A percentile compares a stretch with the other conserved stretches of the same genome.
phyloP scores from a whole-genome alignment of 164 flowering plant species.

The Aristolochia californica region DNA sequence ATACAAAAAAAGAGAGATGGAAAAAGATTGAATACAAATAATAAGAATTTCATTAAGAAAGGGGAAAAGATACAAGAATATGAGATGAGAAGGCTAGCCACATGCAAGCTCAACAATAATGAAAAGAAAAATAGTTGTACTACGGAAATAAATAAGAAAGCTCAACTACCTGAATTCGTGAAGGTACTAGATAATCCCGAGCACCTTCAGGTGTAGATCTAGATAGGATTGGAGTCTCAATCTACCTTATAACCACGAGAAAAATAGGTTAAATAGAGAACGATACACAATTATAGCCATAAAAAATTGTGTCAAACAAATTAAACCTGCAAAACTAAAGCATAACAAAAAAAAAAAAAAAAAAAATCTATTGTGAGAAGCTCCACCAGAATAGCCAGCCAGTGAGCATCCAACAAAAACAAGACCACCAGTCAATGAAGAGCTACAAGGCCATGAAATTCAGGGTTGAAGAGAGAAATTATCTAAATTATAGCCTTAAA shows the following conservation, averaged over 20 bases:
- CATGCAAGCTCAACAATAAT: neutral
- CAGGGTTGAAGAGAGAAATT: too few relatives aligned
- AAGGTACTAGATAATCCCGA: constrained; percentile 94
- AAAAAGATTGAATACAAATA: too few relatives aligned
- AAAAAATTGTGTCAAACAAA: neutral
- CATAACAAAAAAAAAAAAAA: neutral
- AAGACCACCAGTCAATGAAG: too few relatives aligned
- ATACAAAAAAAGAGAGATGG: too few relatives aligned
- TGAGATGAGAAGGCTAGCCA: too few relatives aligned
- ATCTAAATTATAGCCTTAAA: too few relatives aligned
- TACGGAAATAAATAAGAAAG: constrained; percentile 3
- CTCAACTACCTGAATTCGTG: constrained; percentile 78
- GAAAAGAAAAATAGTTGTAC: neutral
- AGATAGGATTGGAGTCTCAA: constrained; percentile 92
- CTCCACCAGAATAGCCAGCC: neutral
- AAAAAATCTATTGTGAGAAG: neutral
- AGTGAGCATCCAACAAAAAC: neutral
- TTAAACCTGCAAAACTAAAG: neutral
- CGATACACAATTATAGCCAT: neutral
- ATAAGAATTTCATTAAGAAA: too few relatives aligned
- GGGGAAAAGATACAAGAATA: too few relatives aligned
- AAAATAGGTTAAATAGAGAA: constrained; percentile 22
- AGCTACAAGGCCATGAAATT: too few relatives aligned
- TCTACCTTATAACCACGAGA: constrained; percentile 63
- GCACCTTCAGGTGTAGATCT: constrained; percentile 99